Base-by-base conservation (phyloP, 2,329 filamentous ascomycete genomes). In the Xylariaceae sp. region DNA sequence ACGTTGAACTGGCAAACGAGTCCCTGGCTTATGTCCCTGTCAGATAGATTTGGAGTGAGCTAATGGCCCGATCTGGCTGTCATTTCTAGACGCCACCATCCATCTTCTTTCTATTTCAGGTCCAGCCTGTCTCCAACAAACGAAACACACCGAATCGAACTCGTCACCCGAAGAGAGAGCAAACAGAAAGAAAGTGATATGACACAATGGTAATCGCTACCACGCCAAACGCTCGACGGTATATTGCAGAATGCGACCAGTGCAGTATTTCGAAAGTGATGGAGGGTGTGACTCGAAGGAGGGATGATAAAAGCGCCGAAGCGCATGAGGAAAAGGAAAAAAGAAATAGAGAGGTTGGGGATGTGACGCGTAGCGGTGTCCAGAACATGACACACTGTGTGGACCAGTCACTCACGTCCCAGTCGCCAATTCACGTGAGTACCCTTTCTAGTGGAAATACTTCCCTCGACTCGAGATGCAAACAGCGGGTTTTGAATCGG, bases 341-440 rank as follows among this genome's bases (percentile, higher is more conserved):
- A 53, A 21, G 56, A 58, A 54, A 47, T 50, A 56, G 64, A 53
- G 56, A 60, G 62, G 47, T 61, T 57, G 62, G 65, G 50, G 56
- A 24, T 40, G 65, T 68, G 41, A 54, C 55, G 59, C 61, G 55
- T 47, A 56, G 28, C 3, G 17, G 36, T 43, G 49, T 28, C 14
- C 12, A 2, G 19, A 33, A 43, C 39, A 21, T 36, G 33, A 52
- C 65, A 52, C 65, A 65, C 63, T 68, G 64, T 66, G 65, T 61
- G 47, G 56, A 44, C 39, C 23, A 33, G 53, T 55, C 43, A 23
- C 56, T 67, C 68, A 66, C 68, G 68, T 63, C 43, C 53, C 14
- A 44, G 49, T 64, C 68, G 66, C 68, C 64, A 51, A 59, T 34
- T 69, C 68, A 70, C 67, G 68, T 70, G 68, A 70, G 59, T 61